phyloP scores from a whole-genome alignment of 257 asterid genomes.

The Gentiana dahurica region DNA sequence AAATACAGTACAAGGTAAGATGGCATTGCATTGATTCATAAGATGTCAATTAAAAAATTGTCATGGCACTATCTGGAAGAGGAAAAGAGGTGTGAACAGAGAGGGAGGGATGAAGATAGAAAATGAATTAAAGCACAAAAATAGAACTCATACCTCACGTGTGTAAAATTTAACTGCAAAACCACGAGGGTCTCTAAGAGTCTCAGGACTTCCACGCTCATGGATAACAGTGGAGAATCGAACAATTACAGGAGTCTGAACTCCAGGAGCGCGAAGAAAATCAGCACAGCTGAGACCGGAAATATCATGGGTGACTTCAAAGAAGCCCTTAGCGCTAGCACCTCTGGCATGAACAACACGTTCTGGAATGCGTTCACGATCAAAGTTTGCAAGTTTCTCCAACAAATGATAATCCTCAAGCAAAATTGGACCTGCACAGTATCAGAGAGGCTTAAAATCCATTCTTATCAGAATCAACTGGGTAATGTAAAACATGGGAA shows the following conservation, averaged over 20 bases:
- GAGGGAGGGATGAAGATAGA: too few relatives aligned
- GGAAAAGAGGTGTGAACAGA: too few relatives aligned
- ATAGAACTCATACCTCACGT: slow-evolving; percentile 29
- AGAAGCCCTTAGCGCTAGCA: slow-evolving; percentile 97
- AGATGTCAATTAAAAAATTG: too few relatives aligned
- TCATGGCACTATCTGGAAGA: too few relatives aligned
- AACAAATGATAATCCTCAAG: slow-evolving; percentile 91
- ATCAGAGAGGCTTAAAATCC: slow-evolving; percentile 1
- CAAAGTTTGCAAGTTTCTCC: slow-evolving; percentile 84
- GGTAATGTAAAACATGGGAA: neutral
- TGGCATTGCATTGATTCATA: neutral
- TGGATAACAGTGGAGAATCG: slow-evolving; percentile 96
- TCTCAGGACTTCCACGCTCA: slow-evolving; percentile 98
- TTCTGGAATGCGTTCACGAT: slow-evolving; percentile 91
- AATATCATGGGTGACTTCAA: slow-evolving; percentile 91
- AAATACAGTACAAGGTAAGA: too few relatives aligned
- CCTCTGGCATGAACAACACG: slow-evolving; percentile 97
- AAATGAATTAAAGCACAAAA: neutral
- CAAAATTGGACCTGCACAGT: slow-evolving; percentile 67
- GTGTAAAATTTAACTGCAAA: slow-evolving; percentile 59
- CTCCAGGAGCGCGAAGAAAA: slow-evolving; percentile 97
- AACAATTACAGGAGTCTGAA: slow-evolving; percentile 82
- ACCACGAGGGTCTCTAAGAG: slow-evolving; percentile 92
- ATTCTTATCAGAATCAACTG: neutral
- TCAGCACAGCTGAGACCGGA: slow-evolving; percentile 88